Percentiles rank a stretch among this genome's conserved stretches.
phyloP scores from a whole-genome alignment of 202 grass and related monocot species.

The Brachypodium distachyon region DNA sequence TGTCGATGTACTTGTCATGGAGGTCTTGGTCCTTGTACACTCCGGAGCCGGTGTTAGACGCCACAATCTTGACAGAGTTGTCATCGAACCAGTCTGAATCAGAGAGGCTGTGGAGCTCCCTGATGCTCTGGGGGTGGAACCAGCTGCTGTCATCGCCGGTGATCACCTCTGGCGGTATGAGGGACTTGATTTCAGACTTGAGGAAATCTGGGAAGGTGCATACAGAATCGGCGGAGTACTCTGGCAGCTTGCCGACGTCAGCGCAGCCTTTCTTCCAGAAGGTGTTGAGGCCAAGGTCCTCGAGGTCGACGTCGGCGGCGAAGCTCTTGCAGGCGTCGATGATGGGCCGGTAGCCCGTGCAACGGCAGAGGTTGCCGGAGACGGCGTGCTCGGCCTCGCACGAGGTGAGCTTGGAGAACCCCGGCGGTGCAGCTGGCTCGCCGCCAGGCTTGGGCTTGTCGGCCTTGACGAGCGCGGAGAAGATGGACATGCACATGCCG shows the following conservation, averaged over 20 bases:
- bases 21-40: conserved; percentile 69
- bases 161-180: neutral
- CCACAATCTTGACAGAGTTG: conserved; percentile 40
- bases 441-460: conserved; percentile 43
- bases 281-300: conserved; percentile 59
- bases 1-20: conserved; percentile 50
- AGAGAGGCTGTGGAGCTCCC: conserved; percentile 29
- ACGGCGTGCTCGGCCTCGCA: conserved; percentile 45
- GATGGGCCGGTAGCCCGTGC: conserved; percentile 56
- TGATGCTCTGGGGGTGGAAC: conserved; percentile 43
- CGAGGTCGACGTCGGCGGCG: conserved; percentile 52
- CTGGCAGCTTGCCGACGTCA: conserved; percentile 22
- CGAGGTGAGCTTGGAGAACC: conserved; percentile 59
- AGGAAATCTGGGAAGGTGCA: conserved; percentile 58
- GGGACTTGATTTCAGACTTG: conserved; percentile 49
- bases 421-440: conserved; percentile 20
- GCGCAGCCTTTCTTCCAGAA: conserved; percentile 52
- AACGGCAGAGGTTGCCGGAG: conserved; percentile 55
- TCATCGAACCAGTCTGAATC: conserved; percentile 14
- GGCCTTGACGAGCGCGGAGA: conserved; percentile 51
- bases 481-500: conserved; percentile 69
- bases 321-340: conserved; percentile 70
- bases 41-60: conserved; percentile 57
- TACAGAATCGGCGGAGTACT: conserved; percentile 2
- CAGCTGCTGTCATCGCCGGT: conserved; percentile 3